These are phyloP conservation scores for Neofusicoccum cordaticola DNA, from an alignment of 2,329 filamentous ascomycete species.

Conservation along the genomic window DNA sequence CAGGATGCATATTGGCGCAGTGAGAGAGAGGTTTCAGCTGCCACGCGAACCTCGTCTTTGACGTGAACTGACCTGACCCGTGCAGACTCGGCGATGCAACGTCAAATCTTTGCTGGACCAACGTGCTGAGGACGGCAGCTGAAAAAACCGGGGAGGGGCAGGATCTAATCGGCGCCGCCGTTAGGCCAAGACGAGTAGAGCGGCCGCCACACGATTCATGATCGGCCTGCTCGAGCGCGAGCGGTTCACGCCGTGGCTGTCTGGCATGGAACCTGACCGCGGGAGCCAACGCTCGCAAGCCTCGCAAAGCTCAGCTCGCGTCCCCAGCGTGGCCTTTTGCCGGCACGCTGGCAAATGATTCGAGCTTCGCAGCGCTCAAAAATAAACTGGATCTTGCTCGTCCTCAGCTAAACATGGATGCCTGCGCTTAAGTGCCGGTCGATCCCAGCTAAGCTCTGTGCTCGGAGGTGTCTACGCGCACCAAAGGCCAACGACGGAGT, in stretches of 20 bases:
- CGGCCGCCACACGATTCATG: conserved; percentile 13
- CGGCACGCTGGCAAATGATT: not conserved
- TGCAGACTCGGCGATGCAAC: conserved; percentile 4
- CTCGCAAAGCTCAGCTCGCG: conserved; percentile 7
- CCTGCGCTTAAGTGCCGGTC: conserved; percentile 7
- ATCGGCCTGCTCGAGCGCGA: not conserved
- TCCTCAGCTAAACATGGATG: not conserved
- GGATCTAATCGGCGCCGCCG: conserved; percentile 14
- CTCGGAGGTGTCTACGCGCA: not conserved
- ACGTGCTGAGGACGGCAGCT: conserved; percentile 1
- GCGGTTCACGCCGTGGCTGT: conserved; percentile 9
- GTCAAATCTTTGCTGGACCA: not conserved
- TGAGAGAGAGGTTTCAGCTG: conserved; percentile 3
- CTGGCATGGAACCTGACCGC: conserved; percentile 1
- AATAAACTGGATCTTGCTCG: not conserved
- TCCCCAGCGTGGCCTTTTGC: not conserved
- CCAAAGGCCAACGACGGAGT: not conserved
- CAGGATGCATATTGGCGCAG: conserved; percentile 1
- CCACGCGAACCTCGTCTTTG: not conserved
- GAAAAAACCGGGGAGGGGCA: conserved; percentile 4
- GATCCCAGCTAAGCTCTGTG: conserved; percentile 5
- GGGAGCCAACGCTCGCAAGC: conserved; percentile 13
- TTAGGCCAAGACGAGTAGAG: conserved; percentile 1
- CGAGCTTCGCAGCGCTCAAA: not conserved
- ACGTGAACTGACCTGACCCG: conserved; percentile 1